Evolutionary conservation across 257 asterid species (phyloP).

Genomic region (Phtheirospermum japonicum): DNA sequence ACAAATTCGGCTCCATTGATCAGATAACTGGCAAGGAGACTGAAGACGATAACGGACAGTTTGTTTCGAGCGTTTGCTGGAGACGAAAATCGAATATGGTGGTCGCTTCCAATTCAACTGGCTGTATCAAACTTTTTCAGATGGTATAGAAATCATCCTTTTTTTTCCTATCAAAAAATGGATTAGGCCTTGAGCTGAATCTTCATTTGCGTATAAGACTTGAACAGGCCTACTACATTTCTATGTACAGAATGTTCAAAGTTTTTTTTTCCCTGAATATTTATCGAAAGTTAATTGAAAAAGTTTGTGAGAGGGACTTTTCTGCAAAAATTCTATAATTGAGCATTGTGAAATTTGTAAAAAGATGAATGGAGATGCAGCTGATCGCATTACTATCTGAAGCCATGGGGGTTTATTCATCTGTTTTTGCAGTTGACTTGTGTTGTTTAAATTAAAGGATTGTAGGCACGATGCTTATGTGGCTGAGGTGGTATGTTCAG

Average conservation of each 20-base stretch:
- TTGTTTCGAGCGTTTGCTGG: constrained; percentile 94
- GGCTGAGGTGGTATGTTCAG: constrained; percentile 23
- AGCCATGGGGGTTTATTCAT: background rate
- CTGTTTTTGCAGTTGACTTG: background rate
- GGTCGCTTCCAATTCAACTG: constrained; percentile 79
- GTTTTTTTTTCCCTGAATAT: no score
- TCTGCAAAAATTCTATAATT: no score
- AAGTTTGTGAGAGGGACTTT: no score
- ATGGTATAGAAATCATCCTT: constrained; percentile 46
- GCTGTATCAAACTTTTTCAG: constrained; percentile 72
- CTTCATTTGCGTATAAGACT: background rate
- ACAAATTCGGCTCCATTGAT: no score
- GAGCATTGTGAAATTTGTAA: background rate
- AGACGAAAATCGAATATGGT: constrained; percentile 77
- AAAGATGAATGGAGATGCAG: no score
- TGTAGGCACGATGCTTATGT: constrained; percentile 11
- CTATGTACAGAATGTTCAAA: constrained; percentile 1
- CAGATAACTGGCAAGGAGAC: constrained; percentile 78
- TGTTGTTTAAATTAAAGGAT: constrained; percentile 21
- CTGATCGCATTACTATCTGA: background rate
- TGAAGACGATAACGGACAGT: constrained; percentile 76
- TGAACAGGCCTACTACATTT: no score
- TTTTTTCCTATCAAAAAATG: background rate
- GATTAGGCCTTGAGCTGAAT: background rate
- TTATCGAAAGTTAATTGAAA: no score